Percentiles rank a stretch among this genome's conserved stretches.
These are phyloP conservation scores for Blastobotrys raffinosifermentans DNA, from an alignment of 1,139 yeast genomes.

Conservation along the genomic window DNA sequence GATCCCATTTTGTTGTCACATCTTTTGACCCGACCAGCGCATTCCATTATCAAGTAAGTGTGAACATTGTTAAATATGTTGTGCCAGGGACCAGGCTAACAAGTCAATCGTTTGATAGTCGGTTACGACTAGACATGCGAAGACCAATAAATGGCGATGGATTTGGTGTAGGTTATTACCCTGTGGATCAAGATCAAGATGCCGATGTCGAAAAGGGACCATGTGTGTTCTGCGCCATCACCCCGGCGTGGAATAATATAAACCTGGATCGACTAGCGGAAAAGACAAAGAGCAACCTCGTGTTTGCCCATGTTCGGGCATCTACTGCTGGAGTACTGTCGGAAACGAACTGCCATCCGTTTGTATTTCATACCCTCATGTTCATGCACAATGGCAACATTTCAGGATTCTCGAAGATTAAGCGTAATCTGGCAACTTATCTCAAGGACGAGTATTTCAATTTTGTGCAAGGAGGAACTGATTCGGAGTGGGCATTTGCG, in stretches of 20 bases:
- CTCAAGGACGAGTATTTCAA: conserved; percentile 76
- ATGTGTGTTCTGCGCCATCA: conserved; percentile 85
- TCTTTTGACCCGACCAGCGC: conserved; percentile 89
- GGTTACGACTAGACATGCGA: conserved; percentile 77
- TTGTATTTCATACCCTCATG: conserved; percentile 78
- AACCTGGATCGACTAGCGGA: conserved; percentile 79
- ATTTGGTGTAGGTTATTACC: conserved; percentile 92
- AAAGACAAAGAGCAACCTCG: conserved; percentile 76
- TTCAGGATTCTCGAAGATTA: conserved; percentile 64
- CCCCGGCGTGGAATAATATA: conserved; percentile 92
- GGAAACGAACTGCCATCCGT: conserved; percentile 94
- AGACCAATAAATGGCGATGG: conserved; percentile 98
- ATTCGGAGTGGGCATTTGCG: conserved; percentile 93
- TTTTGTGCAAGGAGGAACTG: conserved; percentile 86
- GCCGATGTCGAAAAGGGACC: conserved; percentile 55
- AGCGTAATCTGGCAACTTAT: conserved; percentile 59
- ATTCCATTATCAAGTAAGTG: conserved; percentile 76
- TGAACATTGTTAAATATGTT: neutral
- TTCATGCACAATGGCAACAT: conserved; percentile 98
- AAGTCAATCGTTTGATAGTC: conserved; percentile 80
- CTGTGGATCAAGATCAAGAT: conserved; percentile 43
- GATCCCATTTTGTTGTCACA: conserved; percentile 85
- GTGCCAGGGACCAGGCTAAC: neutral
- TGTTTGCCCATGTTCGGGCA: conserved; percentile 95
- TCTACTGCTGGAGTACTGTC: conserved; percentile 91